Conservation (phyloP, 2,329 filamentous ascomycete genomes). For the Volutella citrinella region DNA sequence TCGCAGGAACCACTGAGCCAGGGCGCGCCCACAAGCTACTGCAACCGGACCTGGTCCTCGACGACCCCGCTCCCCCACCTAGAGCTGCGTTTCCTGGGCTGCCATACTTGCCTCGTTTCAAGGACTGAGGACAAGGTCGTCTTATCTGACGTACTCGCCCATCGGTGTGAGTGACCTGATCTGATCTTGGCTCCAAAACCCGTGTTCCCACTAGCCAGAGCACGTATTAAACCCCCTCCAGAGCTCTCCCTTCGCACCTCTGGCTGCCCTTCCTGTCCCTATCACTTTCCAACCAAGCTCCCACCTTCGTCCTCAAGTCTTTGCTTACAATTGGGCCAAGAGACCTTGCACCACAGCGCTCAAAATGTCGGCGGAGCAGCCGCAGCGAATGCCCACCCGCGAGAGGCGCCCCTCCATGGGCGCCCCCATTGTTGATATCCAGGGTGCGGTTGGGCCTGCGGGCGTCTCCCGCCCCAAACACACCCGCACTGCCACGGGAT, state of each 20-base stretch:
- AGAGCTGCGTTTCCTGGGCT: slow-evolving; percentile 19
- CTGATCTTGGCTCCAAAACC: slow-evolving; percentile 24
- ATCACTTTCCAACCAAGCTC: slow-evolving; percentile 5
- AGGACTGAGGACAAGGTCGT: slow-evolving; percentile 16
- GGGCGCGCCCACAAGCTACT: no score
- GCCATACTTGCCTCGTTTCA: no score
- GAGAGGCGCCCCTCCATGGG: slow-evolving; percentile 80
- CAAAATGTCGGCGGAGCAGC: slow-evolving; percentile 35
- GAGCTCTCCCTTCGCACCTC: slow-evolving; percentile 6
- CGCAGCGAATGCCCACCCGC: slow-evolving; percentile 48
- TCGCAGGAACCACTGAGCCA: no score
- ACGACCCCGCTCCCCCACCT: slow-evolving; percentile 25
- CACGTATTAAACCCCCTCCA: slow-evolving; percentile 18
- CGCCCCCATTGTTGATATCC: slow-evolving; percentile 81
- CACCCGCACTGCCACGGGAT: slow-evolving; percentile 93
- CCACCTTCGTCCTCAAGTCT: slow-evolving; percentile 4
- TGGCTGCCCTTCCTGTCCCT: slow-evolving; percentile 11
- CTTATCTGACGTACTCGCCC: slow-evolving; percentile 25
- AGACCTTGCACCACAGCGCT: no score
- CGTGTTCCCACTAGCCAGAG: no score
- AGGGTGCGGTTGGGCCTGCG: slow-evolving; percentile 80
- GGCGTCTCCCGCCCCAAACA: slow-evolving; percentile 90
- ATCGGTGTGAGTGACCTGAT: slow-evolving; percentile 26
- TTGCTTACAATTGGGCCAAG: slow-evolving; percentile 18
- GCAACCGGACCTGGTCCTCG: slow-evolving; percentile 20